Percentiles rank a stretch among this genome's conserved stretches.
Evolutionary conservation across 116 monocot genomes (phyloP).

Genomic region (Phalaenopsis hybrid): DNA sequence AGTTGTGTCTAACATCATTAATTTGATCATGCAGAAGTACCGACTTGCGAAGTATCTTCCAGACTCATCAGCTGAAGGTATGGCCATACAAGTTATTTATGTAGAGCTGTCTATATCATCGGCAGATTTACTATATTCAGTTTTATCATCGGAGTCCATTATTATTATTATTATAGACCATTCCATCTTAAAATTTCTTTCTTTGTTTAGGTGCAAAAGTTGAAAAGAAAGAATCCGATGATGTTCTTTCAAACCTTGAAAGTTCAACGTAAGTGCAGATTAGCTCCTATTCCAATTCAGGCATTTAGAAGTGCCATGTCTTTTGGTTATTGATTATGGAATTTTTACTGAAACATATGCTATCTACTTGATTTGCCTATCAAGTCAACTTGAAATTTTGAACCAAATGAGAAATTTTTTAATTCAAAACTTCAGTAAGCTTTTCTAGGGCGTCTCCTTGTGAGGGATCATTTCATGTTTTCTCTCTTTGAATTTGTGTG

Average conservation of each 20-base stretch:
- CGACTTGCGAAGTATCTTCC: constrained; percentile 49
- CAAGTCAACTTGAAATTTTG: not conserved
- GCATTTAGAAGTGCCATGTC: not conserved
- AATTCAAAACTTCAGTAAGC: not conserved
- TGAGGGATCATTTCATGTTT: not conserved
- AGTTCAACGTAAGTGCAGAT: constrained; percentile 35
- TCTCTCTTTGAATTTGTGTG: not conserved
- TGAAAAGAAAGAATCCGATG: constrained; percentile 42
- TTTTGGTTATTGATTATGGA: not conserved
- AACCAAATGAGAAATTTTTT: not conserved
- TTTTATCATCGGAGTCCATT: not conserved
- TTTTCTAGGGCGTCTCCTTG: not conserved
- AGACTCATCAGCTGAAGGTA: constrained; percentile 50
- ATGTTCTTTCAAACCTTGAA: constrained; percentile 29
- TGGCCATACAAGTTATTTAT: constrained; percentile 1
- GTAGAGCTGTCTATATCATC: not conserved
- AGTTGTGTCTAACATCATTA: constrained; percentile 5
- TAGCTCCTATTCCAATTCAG: not conserved
- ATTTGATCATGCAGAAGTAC: constrained; percentile 34
- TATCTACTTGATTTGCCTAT: not conserved
- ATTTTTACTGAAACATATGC: not conserved
- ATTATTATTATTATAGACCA: not conserved
- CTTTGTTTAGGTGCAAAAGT: constrained; percentile 30
- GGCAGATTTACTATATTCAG: not conserved
- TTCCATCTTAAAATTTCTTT: not conserved